A percentile compares a stretch with the other conserved stretches of the same genome.
These are phyloP conservation scores for Cyclocybe cylindracea DNA, from an alignment of 768 basidiomycete species.

Conservation along the genomic window DNA sequence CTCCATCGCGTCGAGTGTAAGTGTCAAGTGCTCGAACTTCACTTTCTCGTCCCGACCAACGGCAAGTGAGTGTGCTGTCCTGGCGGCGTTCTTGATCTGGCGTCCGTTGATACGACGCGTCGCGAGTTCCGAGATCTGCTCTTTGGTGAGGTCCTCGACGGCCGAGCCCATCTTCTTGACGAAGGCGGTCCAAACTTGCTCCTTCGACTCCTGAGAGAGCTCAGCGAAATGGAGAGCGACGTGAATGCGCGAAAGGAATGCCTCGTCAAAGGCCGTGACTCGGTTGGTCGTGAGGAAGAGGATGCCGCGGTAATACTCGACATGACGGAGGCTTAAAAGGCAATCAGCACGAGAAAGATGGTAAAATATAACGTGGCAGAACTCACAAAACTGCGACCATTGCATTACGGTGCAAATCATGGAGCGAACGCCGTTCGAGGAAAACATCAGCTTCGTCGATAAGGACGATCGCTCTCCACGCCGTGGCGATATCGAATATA, in stretches of 20 bases:
- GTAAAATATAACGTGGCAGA: neutral
- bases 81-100: constrained; percentile 70
- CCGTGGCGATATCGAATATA: constrained; percentile 49
- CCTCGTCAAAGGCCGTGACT: constrained; percentile 60
- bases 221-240: constrained; percentile 63
- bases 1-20: constrained; percentile 63
- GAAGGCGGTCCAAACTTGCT: constrained; percentile 62
- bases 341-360: constrained; percentile 21
- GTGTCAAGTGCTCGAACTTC: constrained; percentile 49
- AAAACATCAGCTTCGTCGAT: constrained; percentile 70
- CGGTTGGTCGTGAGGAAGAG: constrained; percentile 56
- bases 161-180: constrained; percentile 37
- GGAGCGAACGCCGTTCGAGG: constrained; percentile 63
- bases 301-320: constrained; percentile 55
- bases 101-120: constrained; percentile 58
- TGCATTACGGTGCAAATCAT: constrained; percentile 63
- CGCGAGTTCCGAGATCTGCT: constrained; percentile 47
- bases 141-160: constrained; percentile 33
- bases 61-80: constrained; percentile 65
- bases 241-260: constrained; percentile 65
- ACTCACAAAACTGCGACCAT: constrained; percentile 66
- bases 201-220: constrained; percentile 47
- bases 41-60: constrained; percentile 46
- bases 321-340: constrained; percentile 43
- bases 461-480: constrained; percentile 55